Evolutionary conservation across 176 grass and related monocot species (phyloP).

Genomic region (Chrysopogon serrulatus): DNA sequence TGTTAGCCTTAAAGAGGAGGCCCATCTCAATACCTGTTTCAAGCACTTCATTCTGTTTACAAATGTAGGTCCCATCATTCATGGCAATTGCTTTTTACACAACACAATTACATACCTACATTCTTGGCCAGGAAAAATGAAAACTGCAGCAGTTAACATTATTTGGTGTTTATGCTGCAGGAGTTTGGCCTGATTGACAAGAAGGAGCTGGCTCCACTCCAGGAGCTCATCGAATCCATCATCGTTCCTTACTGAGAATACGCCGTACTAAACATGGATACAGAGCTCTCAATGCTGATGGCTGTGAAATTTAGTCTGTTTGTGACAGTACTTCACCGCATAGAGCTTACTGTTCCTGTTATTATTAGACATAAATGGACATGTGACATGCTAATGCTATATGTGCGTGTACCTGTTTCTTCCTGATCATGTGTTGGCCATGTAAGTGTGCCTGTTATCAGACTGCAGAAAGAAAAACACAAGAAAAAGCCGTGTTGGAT

Average conservation of each 20-base stretch:
- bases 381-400: conserved; percentile 8
- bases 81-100: not conserved
- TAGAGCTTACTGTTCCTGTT: conserved; percentile 23
- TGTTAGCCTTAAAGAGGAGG: conserved; percentile 98
- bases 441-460: conserved; percentile 23
- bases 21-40: conserved; percentile 99
- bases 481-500: not conserved
- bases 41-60: conserved; percentile 99
- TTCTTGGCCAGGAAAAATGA: not conserved
- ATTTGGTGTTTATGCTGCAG: conserved; percentile 30
- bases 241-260: conserved; percentile 79
- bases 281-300: not conserved
- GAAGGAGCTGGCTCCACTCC: conserved; percentile 89
- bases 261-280: not conserved
- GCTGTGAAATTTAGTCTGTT: conserved; percentile 5
- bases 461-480: not conserved
- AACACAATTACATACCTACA: not conserved
- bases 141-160: not conserved
- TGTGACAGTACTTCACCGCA: conserved; percentile 20
- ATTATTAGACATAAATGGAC: conserved; percentile 25
- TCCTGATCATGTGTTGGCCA: not conserved
- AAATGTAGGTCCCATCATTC: conserved; percentile 37
- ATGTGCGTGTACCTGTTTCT: conserved; percentile 14
- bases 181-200: conserved; percentile 97
- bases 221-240: conserved; percentile 95